Base-by-base conservation (phyloP, 352 stramenopile genomes). In the Globisporangium nodosum region DNA sequence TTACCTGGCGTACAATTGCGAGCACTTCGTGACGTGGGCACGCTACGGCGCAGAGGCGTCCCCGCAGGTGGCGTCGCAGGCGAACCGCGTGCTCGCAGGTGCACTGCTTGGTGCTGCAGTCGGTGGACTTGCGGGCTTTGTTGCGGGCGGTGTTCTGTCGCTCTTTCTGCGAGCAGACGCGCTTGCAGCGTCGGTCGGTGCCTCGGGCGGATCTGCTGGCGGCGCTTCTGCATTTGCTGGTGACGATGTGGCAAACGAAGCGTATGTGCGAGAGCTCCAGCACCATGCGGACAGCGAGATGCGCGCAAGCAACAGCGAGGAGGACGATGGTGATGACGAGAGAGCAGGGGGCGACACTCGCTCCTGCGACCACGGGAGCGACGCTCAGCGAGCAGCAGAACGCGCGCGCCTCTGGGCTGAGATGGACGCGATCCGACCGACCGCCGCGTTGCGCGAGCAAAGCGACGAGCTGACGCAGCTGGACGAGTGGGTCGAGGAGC, bases 1-100 rank as follows among this genome's bases (percentile, higher is more conserved):
- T 52, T 81, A 50, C 21, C 37, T 90, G 40, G 58, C 30, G 5
- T 69, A 82, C 69, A 90, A 90, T 56, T 90, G 80, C 70, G 80
- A 90, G 55, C 80, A 90, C 61, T 90, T 90, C 66, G 80, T 88
- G 46, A 88, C 80, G 49, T 90, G 76, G 80, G 80, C 76, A 13
- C 68, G 78, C 39, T 88, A 90, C 56, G 76, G 76, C 18, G 58
- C 73, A 12, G 70, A 72, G 3, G 66, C 72, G 50, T 90, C 80
- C 37, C 80, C 78, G 30, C 80, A 90, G 18, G 76, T 80, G 11
- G 57, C 58, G 3, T 80, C 76, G 21, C 78, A 88, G 40, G 67
- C 74, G 0, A 83, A 81, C 27, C 73, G 87, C 49, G 76, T 87
- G 43, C 51, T 88, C n/a, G 76, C 77, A 1, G 76, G 75, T 8